Evolutionary conservation across 2,329 filamentous ascomycete genomes (phyloP).

Genomic region (Laburnicola sp.): DNA sequence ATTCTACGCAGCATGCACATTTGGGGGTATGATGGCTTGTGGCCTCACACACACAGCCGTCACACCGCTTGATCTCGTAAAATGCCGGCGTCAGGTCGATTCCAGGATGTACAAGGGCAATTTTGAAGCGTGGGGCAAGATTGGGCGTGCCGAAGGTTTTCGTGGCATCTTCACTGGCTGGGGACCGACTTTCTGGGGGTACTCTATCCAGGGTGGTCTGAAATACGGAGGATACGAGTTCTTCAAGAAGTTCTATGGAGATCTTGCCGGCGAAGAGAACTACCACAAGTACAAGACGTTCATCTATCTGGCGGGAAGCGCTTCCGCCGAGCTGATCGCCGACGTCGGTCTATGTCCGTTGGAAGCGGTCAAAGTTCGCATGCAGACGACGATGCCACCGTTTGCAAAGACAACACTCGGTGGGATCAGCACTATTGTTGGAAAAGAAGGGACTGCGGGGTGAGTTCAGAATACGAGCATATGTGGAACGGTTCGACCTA

Average conservation of each 20-base stretch:
- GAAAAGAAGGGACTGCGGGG: slow-evolving; percentile 71
- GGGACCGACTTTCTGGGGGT: slow-evolving; percentile 83
- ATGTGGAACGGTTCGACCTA: slow-evolving; percentile 14
- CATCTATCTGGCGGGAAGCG: slow-evolving; percentile 76
- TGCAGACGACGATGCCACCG: slow-evolving; percentile 82
- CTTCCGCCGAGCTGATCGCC: slow-evolving; percentile 76
- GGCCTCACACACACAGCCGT: slow-evolving; percentile 83
- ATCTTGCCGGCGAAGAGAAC: slow-evolving; percentile 72
- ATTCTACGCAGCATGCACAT: slow-evolving; percentile 83
- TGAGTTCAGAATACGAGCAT: slow-evolving; percentile 38
- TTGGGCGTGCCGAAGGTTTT: slow-evolving; percentile 73
- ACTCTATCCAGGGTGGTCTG: slow-evolving; percentile 79
- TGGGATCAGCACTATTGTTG: slow-evolving; percentile 70
- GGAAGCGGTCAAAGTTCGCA: slow-evolving; percentile 85
- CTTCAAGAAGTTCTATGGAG: slow-evolving; percentile 89
- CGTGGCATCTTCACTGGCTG: slow-evolving; percentile 87
- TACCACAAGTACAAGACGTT: slow-evolving; percentile 78
- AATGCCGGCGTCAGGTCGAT: slow-evolving; percentile 87
- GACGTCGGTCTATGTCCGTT: slow-evolving; percentile 83
- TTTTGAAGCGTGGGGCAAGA: slow-evolving; percentile 79
- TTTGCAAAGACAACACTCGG: slow-evolving; percentile 74
- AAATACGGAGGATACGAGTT: slow-evolving; percentile 93
- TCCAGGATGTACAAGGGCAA: slow-evolving; percentile 84
- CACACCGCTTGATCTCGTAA: slow-evolving; percentile 87
- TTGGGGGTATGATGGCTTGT: slow-evolving; percentile 72